phyloP scores from a whole-genome alignment of 208 protist genomes.

The Leishmania lainsoni region DNA sequence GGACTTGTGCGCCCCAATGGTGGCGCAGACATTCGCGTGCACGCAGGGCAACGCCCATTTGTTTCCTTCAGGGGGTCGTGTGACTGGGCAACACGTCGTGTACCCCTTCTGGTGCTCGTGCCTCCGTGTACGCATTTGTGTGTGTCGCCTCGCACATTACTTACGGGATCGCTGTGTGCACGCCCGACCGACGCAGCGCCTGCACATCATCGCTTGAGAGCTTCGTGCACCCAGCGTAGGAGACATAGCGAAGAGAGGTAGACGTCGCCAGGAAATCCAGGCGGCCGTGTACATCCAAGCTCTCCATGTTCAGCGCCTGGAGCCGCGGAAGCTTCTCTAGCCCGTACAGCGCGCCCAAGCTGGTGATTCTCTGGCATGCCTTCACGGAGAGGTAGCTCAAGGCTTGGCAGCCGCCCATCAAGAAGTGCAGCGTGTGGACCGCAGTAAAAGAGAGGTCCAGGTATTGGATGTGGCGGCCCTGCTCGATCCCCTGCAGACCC shows the following conservation, averaged over 20 bases:
- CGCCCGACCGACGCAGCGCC: constrained; percentile 6
- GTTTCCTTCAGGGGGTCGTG: not conserved
- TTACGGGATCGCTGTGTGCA: not conserved
- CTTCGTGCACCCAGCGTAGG: constrained; percentile 20
- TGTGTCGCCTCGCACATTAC: not conserved
- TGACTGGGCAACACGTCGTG: not conserved
- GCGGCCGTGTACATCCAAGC: constrained; percentile 16
- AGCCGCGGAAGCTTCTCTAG: constrained; percentile 44
- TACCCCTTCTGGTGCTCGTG: not conserved
- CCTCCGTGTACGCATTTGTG: not conserved
- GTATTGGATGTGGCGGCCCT: constrained; percentile 35
- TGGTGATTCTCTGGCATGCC: constrained; percentile 30
- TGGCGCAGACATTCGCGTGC: not conserved
- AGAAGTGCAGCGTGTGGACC: constrained; percentile 35
- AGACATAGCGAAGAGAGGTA: constrained; percentile 29
- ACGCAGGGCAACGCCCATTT: not conserved
- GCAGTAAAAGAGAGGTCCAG: constrained; percentile 47
- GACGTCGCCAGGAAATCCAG: constrained; percentile 27
- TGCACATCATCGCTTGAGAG: constrained; percentile 19
- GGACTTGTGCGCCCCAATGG: not conserved
- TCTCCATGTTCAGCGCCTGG: constrained; percentile 41
- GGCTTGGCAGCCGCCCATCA: constrained; percentile 32
- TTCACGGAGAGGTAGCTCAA: constrained; percentile 40
- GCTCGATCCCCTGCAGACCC: constrained; percentile 42
- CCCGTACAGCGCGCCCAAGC: constrained; percentile 31